Percentiles rank a stretch among this genome's conserved stretches.
phyloP scores from a whole-genome alignment of 2,329 filamentous ascomycete species.

The Curvularia eragrostidis region DNA sequence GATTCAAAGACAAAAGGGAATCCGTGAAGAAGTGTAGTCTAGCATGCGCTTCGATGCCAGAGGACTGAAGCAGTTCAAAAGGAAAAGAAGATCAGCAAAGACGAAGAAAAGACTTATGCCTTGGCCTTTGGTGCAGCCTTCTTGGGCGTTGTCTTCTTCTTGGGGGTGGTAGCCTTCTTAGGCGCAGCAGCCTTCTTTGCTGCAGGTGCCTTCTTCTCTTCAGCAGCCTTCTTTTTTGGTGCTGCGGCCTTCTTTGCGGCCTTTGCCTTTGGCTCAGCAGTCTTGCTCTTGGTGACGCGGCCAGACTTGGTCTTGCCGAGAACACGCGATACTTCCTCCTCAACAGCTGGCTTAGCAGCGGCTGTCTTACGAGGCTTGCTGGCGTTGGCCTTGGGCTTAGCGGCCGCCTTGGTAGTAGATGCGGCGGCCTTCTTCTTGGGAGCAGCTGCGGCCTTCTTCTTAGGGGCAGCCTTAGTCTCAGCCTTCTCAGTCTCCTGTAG shows the following conservation, averaged over 20 bases:
- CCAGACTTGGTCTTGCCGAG: slow-evolving; percentile 86
- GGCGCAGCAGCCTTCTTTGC: slow-evolving; percentile 46
- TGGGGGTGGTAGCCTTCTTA: slow-evolving; percentile 56
- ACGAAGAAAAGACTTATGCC: slow-evolving; percentile 38
- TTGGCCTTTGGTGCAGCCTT: slow-evolving; percentile 52
- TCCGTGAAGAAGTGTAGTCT: slow-evolving; percentile 17
- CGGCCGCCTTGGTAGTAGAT: slow-evolving; percentile 35
- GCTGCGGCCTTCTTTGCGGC: slow-evolving; percentile 1
- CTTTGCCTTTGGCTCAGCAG: slow-evolving; percentile 28
- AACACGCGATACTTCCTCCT: slow-evolving; percentile 70
- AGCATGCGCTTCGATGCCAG: slow-evolving; percentile 15
- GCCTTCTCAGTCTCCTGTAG: slow-evolving; percentile 41
- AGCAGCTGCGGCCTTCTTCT: slow-evolving; percentile 29
- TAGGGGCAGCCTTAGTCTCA: slow-evolving; percentile 27
- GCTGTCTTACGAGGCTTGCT: slow-evolving; percentile 57
- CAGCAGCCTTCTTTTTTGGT: slow-evolving; percentile 41
- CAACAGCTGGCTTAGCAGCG: slow-evolving; percentile 67
- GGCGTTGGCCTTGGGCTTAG: slow-evolving; percentile 55
- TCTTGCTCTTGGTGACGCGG: slow-evolving; percentile 75
- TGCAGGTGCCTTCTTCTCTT: slow-evolving; percentile 47
- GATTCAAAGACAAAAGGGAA: slow-evolving; percentile 27
- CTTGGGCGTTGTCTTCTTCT: slow-evolving; percentile 58
- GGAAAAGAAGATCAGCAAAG: slow-evolving; percentile 39
- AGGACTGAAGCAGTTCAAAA: slow-evolving; percentile 20
- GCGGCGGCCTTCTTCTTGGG: slow-evolving; percentile 36